Conservation (phyloP, 441 rosid genomes). For the Gossypium trilobum region DNA sequence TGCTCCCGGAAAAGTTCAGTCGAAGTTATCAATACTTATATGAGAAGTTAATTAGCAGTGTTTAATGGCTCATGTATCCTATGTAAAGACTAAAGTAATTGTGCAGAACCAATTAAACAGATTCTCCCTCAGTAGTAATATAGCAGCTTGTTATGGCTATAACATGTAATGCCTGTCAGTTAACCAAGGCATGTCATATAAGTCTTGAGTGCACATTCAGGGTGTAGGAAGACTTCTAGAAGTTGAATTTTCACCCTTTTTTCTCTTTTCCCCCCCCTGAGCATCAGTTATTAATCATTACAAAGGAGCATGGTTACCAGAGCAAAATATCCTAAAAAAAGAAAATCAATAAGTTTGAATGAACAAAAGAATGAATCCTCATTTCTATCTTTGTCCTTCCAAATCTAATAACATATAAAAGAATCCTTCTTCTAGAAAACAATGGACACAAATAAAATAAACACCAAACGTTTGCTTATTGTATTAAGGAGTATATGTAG, state of each 20-base stretch:
- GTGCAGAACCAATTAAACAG: not conserved
- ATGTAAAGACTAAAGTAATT: not conserved
- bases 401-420: not conserved
- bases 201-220: not conserved
- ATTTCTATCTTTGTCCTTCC: not conserved
- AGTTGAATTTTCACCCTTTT: not conserved
- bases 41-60: not conserved
- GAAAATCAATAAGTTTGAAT: not conserved
- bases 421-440: not conserved
- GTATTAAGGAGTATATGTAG: slow-evolving; percentile 3
- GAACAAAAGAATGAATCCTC: not conserved
- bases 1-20: not conserved
- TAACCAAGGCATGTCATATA: not conserved
- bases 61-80: not conserved
- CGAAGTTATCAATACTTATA: not conserved
- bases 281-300: not conserved
- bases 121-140: not conserved
- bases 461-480: not conserved
- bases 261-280: not conserved
- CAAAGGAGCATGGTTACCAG: not conserved
- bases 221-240: not conserved
- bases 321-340: not conserved
- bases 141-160: not conserved
- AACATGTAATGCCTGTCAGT: not conserved
- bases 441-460: not conserved